A percentile compares a stretch with the other conserved stretches of the same genome.
Evolutionary conservation across 176 grass and related monocot species (phyloP).

Genomic region (Dendrocalamus sinicus): DNA sequence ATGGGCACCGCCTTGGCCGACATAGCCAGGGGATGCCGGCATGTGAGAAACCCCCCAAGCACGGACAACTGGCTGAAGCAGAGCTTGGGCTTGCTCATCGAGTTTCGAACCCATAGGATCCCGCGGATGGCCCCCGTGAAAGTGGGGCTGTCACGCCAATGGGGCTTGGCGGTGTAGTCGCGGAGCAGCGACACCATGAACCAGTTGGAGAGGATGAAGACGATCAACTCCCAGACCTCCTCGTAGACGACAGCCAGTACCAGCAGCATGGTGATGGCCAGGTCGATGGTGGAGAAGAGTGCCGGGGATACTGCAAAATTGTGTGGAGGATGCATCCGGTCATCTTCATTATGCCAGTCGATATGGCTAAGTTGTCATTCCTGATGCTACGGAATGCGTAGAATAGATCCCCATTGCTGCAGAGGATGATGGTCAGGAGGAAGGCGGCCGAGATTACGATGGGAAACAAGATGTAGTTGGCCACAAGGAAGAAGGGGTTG

Average conservation of each 20-base stretch:
- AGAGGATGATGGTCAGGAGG: neutral
- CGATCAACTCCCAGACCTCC: neutral
- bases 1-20: neutral
- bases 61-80: neutral
- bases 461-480: conserved; percentile 12
- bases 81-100: neutral
- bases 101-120: neutral
- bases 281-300: neutral
- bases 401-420: neutral
- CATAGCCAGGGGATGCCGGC: no score
- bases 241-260: neutral
- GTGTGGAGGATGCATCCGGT: neutral
- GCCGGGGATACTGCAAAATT: neutral
- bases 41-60: neutral
- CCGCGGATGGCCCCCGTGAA: neutral
- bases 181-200: conserved; percentile 12
- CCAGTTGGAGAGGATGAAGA: conserved; percentile 21
- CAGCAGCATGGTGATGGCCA: neutral
- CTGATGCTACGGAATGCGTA: neutral
- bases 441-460: neutral
- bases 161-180: neutral
- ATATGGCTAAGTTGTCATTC: neutral
- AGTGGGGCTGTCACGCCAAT: neutral
- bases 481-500: neutral
- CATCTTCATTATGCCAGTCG: neutral